Evolutionary conservation across 2,329 filamentous ascomycete genomes (phyloP).

Genomic region (Penicillium digitatum): DNA sequence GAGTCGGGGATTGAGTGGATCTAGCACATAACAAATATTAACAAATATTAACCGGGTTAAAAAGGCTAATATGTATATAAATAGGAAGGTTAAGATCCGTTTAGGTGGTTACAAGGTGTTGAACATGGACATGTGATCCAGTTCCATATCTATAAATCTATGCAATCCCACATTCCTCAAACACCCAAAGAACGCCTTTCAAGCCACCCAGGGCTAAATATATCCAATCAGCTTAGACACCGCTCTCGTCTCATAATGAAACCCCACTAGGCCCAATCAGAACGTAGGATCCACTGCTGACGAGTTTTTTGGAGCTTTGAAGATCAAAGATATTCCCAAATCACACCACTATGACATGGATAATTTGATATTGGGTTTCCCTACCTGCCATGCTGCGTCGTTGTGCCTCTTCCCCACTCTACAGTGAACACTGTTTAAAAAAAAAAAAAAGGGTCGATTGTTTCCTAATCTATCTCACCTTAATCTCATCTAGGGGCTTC

Average conservation of each 20-base stretch:
- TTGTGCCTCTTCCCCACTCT: background rate
- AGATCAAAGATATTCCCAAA: background rate
- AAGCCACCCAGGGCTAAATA: background rate
- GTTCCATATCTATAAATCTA: background rate
- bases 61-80: background rate
- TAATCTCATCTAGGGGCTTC: background rate
- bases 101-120: background rate
- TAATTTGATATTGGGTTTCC: background rate
- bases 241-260: constrained; percentile 21
- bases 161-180: background rate
- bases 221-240: constrained; percentile 3
- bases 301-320: constrained; percentile 11
- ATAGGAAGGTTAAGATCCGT: background rate
- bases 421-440: background rate
- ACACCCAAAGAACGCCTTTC: background rate
- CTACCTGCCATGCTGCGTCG: background rate
- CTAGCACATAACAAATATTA: too few species aligned
- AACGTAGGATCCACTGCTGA: constrained; percentile 17
- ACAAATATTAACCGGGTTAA: background rate
- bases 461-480: background rate
- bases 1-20: background rate
- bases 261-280: constrained; percentile 16
- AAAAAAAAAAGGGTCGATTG: background rate
- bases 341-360: background rate
- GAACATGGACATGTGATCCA: background rate